A percentile compares a stretch with the other conserved stretches of the same genome.
phyloP scores from a whole-genome alignment of 306 rosid species.

The Dryas drummondii region DNA sequence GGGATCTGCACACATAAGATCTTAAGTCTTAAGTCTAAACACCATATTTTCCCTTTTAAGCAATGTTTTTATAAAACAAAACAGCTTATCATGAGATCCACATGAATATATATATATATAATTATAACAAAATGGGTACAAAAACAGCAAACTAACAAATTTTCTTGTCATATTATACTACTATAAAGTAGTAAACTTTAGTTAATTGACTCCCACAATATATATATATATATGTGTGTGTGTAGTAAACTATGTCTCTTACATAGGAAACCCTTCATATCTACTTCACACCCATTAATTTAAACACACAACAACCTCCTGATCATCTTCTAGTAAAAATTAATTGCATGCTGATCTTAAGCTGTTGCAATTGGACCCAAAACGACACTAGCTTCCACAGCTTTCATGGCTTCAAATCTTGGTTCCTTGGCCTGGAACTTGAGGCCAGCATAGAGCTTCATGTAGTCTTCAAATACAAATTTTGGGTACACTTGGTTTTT shows the following conservation, averaged over 20 bases:
- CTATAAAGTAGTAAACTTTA: conserved; percentile 7
- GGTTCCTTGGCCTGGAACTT: conserved; percentile 89
- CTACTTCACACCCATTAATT: conserved; percentile 1
- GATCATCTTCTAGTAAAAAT: background rate
- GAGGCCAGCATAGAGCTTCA: conserved; percentile 70
- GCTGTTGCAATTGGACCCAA: conserved; percentile 67
- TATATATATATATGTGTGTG: too few species aligned
- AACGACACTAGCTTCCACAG: conserved; percentile 35
- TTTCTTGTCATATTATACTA: background rate
- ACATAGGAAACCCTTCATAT: background rate
- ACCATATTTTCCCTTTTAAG: too few species aligned
- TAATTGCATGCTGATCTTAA: conserved; percentile 14
- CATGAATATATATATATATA: too few species aligned
- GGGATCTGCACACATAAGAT: background rate
- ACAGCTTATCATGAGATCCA: too few species aligned
- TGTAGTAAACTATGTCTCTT: background rate
- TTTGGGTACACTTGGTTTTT: conserved; percentile 74
- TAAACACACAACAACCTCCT: background rate
- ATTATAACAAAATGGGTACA: background rate
- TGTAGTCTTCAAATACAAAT: conserved; percentile 85
- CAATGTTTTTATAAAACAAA: too few species aligned
- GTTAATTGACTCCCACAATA: conserved; percentile 17
- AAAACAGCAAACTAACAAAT: background rate
- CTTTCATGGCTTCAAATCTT: conserved; percentile 81
- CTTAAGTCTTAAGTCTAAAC: too few species aligned